Percentiles rank a stretch among this genome's conserved stretches.
Conservation (phyloP, 2,329 filamentous ascomycete genomes). For the Cercospora canescens region DNA sequence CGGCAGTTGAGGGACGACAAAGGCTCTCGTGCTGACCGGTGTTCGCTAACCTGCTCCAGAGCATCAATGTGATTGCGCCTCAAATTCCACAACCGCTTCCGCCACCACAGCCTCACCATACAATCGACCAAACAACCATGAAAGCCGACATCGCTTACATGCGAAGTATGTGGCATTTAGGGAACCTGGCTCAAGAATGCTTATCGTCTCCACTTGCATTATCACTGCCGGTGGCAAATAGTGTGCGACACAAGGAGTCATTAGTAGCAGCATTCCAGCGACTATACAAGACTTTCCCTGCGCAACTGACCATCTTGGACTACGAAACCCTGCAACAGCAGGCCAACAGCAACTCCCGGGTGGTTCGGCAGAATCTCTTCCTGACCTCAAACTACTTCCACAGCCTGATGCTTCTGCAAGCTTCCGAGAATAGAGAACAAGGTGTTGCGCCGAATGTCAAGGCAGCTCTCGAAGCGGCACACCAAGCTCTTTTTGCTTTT, state of each 20-base stretch:
- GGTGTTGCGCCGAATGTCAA: slow-evolving; percentile 59
- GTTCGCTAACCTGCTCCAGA: slow-evolving; percentile 16
- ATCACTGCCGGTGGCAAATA: slow-evolving; percentile 69
- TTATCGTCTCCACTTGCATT: slow-evolving; percentile 75
- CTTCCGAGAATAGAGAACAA: slow-evolving; percentile 63
- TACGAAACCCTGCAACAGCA: slow-evolving; percentile 59
- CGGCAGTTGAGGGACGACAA: not conserved
- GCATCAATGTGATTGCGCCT: slow-evolving; percentile 50
- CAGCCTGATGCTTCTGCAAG: slow-evolving; percentile 77
- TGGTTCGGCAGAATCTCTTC: slow-evolving; percentile 73
- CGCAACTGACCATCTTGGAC: slow-evolving; percentile 69
- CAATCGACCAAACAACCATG: slow-evolving; percentile 33
- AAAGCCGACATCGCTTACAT: slow-evolving; percentile 56
- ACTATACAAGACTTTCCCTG: slow-evolving; percentile 72
- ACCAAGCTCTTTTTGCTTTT: slow-evolving; percentile 72
- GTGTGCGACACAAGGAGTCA: slow-evolving; percentile 67
- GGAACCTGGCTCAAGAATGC: slow-evolving; percentile 74
- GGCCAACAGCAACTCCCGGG: slow-evolving; percentile 61
- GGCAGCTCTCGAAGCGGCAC: slow-evolving; percentile 71
- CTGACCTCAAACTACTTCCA: slow-evolving; percentile 82
- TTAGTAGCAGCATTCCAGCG: slow-evolving; percentile 69
- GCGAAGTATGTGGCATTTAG: slow-evolving; percentile 74
- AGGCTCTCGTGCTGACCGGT: not conserved
- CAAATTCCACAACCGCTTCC: slow-evolving; percentile 37
- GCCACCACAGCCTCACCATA: slow-evolving; percentile 36